Evolutionary conservation across 441 rosid species (phyloP), one percentile per base, ranked within the genome.

Genomic region (Lepidium campestre): DNA sequence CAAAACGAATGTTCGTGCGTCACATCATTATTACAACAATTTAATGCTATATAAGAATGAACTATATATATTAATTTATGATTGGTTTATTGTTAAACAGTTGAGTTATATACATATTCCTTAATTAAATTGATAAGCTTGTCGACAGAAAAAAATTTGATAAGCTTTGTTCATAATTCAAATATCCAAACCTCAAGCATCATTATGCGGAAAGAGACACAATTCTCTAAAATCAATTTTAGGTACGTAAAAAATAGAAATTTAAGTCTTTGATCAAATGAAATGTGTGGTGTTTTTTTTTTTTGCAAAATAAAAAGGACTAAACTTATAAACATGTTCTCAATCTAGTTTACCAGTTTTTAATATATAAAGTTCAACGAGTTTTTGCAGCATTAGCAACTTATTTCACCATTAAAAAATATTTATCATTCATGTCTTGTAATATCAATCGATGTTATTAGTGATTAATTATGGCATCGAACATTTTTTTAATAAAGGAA

Each of bases 391-490:
- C 27, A 50, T 25, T 25, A 17, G 18, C 48, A 37, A 65, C 61
- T 64, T 54, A 39, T 37, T 52, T 27, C 6, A 41, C 14, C 18
- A 37, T 3, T 18, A 13, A 12, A 40, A 19, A 1, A 32, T 6
- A 8, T 44, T 17, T 5, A n/a, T 32, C 0, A 20, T 23, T 23
- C 13, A 25, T 19, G 74, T 70, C 68, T 35, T 70, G 74, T 70
- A 23, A 44, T 35, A 25, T 70, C 68, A 61, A 18, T 23, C 34
- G 61, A 44, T 35, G 47, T 61, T 70, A 62, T 44, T 25, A 54
- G 63, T 70, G 68, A 45, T 18, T 36, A 23, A 32, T 11, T 53
- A 22, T 36, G 29, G 75, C 65, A 71, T 63, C 75, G 58, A 63
- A 71, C 64, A 62, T 32, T 69, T 41, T 23, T 17, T 11, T 52